Conservation (phyloP, 495 filamentous ascomycete species). For the Neurospora sp. region DNA sequence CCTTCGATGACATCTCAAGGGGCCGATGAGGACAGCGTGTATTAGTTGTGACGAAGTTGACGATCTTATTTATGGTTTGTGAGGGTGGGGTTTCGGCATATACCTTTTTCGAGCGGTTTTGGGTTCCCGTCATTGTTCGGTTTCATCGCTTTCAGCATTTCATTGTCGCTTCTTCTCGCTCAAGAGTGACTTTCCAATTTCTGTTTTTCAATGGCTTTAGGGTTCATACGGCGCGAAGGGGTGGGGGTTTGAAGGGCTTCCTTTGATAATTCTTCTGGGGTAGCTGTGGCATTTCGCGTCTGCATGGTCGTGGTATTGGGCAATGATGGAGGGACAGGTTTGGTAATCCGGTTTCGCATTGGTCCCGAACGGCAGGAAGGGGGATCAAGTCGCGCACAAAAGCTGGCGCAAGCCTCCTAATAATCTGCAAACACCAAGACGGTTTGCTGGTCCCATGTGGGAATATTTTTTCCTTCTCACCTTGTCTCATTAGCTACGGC, state of each 20-base stretch:
- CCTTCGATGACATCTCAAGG: constrained; percentile 54
- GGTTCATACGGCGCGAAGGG: constrained; percentile 18
- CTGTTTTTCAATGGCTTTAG: constrained; percentile 10
- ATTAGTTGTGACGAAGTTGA: constrained; percentile 38
- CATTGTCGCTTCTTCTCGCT: constrained; percentile 9
- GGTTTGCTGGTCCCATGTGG: constrained; percentile 43
- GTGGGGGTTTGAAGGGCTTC: constrained; percentile 12
- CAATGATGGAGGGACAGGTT: constrained; percentile 34
- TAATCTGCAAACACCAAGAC: constrained; percentile 32
- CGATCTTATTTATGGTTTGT: constrained; percentile 35
- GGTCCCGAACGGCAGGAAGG: constrained; percentile 10
- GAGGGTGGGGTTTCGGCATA: constrained; percentile 37
- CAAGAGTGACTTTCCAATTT: constrained; percentile 9
- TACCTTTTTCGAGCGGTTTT: constrained; percentile 28
- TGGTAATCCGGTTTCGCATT: constrained; percentile 36
- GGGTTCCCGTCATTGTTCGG: constrained; percentile 15
- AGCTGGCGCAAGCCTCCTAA: constrained; percentile 37
- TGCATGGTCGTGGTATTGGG: constrained; percentile 37
- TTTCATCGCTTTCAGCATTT: constrained; percentile 22
- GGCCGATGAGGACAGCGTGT: constrained; percentile 51
- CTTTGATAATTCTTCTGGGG: constrained; percentile 16
- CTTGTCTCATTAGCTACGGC: constrained; percentile 44
- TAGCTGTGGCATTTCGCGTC: constrained; percentile 24
- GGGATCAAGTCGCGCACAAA: constrained; percentile 23
- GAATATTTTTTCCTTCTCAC: constrained; percentile 26